Percentiles rank a stretch among this genome's conserved stretches.
Conservation (phyloP, 345 rosid species). For the Capsella bursapastoris region DNA sequence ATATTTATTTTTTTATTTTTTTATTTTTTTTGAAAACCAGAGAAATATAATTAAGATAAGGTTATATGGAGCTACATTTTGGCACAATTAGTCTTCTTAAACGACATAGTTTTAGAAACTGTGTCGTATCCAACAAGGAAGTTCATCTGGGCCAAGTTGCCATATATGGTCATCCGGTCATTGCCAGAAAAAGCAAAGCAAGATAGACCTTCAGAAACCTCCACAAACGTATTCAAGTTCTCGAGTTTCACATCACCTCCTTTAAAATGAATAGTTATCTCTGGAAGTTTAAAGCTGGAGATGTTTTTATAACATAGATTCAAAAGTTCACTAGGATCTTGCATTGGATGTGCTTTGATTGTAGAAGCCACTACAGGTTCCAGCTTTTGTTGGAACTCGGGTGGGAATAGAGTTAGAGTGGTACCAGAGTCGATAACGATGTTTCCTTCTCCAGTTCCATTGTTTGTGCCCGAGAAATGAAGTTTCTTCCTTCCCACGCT, state of each 20-base stretch:
- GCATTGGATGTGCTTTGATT: conserved; percentile 19
- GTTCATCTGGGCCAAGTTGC: conserved; percentile 53
- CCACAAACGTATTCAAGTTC: conserved; percentile 46
- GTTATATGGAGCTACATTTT: neutral
- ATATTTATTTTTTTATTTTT: no score
- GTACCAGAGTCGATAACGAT: conserved; percentile 63
- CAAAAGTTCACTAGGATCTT: conserved; percentile 26
- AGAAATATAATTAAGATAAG: neutral
- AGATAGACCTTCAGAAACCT: conserved; percentile 22
- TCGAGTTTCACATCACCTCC: conserved; percentile 50
- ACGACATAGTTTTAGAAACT: conserved; percentile 42
- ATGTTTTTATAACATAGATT: conserved; percentile 45
- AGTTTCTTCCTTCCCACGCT: conserved; percentile 28
- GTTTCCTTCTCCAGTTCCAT: conserved; percentile 41
- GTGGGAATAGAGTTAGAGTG: conserved; percentile 52
- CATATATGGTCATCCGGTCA: conserved; percentile 35
- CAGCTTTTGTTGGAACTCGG: conserved; percentile 27
- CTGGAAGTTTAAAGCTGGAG: conserved; percentile 30
- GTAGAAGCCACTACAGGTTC: conserved; percentile 28
- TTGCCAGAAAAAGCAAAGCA: conserved; percentile 48
- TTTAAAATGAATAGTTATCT: conserved; percentile 38
- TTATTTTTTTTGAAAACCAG: no score
- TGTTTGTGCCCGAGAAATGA: neutral
- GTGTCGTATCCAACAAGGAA: conserved; percentile 57
- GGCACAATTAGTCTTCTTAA: conserved; percentile 52